A percentile compares a stretch with the other conserved stretches of the same genome.
Evolutionary conservation across 1,139 yeast genomes (phyloP).

Genomic region (Blastobotrys arbuscula): DNA sequence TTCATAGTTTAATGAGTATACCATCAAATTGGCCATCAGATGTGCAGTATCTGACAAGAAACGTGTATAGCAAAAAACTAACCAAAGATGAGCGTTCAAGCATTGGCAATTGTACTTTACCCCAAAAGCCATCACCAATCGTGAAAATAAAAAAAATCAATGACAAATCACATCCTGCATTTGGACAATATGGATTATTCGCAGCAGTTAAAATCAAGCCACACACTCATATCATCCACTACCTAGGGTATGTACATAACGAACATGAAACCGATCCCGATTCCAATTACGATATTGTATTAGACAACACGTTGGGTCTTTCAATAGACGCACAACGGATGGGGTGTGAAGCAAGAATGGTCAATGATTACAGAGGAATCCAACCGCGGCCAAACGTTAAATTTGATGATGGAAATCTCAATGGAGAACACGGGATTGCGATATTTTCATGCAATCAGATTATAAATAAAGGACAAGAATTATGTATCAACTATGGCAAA

Average conservation of each 20-base stretch:
- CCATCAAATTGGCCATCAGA: slow-evolving; percentile 20
- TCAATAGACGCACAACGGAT: slow-evolving; percentile 26
- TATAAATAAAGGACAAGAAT: slow-evolving; percentile 25
- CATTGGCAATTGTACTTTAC: slow-evolving; percentile 17
- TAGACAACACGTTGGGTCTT: slow-evolving; percentile 21
- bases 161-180: slow-evolving; percentile 27
- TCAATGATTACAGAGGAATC: slow-evolving; percentile 30
- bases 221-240: slow-evolving; percentile 25
- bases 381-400: slow-evolving; percentile 23
- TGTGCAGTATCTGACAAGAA: slow-evolving; percentile 16
- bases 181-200: slow-evolving; percentile 28
- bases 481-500: slow-evolving; percentile 27
- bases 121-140: slow-evolving; percentile 16
- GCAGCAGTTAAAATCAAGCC: slow-evolving; percentile 24
- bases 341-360: slow-evolving; percentile 31
- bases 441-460: slow-evolving; percentile 21
- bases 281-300: slow-evolving; percentile 28
- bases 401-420: slow-evolving; percentile 23
- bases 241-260: slow-evolving; percentile 28
- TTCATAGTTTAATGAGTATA: no score
- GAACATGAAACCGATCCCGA: slow-evolving; percentile 22
- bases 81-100: slow-evolving; percentile 13
- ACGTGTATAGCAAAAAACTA: slow-evolving; percentile 20
- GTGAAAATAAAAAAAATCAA: slow-evolving; percentile 23
- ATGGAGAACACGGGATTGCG: slow-evolving; percentile 24